Percentiles rank a stretch among this genome's conserved stretches.
These are phyloP conservation scores for Nematocida sp. DNA, from an alignment of 371 early-diverging fungal species.

Conservation along the genomic window DNA sequence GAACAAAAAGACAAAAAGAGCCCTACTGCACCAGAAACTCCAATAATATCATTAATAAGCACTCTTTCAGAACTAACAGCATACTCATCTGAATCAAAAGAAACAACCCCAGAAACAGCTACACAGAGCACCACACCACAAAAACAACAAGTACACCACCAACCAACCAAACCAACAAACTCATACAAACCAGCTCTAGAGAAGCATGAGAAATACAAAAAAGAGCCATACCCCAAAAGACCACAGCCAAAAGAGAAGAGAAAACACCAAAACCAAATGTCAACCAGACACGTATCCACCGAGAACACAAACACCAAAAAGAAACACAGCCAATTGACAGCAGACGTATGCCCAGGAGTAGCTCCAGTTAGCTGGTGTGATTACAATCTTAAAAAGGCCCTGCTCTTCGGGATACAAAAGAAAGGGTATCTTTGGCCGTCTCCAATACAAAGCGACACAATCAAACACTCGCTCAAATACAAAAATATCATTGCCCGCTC, in stretches of 20 bases:
- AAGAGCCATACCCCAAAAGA: neutral
- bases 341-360: neutral
- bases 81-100: too few relatives aligned
- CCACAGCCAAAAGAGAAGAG: neutral
- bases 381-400: constrained; percentile 32
- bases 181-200: too few relatives aligned
- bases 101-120: too few relatives aligned
- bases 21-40: too few relatives aligned
- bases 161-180: too few relatives aligned
- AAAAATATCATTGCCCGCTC: constrained; percentile 69
- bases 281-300: too few relatives aligned
- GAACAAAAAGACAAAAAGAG: too few relatives aligned
- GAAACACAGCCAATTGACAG: constrained; percentile 5
- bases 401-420: constrained; percentile 31
- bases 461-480: constrained; percentile 17
- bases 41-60: too few relatives aligned
- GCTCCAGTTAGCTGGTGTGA: neutral
- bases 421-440: constrained; percentile 48
- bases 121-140: too few relatives aligned
- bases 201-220: neutral
- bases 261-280: neutral
- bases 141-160: too few relatives aligned
- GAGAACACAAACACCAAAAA: neutral
- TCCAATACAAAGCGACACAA: constrained; percentile 33
- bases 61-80: too few relatives aligned